phyloP scores from a whole-genome alignment of 495 filamentous ascomycete genomes.

The Xylaria telfairii region DNA sequence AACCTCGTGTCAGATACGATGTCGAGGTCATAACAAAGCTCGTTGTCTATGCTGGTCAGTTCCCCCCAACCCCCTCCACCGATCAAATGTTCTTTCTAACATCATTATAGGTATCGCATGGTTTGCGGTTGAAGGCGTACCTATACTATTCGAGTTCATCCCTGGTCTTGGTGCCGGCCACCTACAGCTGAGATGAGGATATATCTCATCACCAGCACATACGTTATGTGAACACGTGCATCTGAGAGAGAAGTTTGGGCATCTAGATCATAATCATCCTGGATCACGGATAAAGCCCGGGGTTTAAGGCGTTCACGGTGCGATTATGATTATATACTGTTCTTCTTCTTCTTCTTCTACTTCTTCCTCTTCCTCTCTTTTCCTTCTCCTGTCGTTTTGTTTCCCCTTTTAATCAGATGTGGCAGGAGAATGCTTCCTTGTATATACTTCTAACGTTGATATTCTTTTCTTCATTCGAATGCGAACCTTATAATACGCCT shows the following conservation, averaged over 20 bases:
- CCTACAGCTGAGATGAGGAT: slow-evolving; percentile 33
- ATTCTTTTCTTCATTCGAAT: background rate
- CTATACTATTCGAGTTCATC: slow-evolving; percentile 68
- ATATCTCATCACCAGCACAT: background rate
- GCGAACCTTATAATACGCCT: background rate
- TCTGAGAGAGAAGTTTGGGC: slow-evolving; percentile 12
- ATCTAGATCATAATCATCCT: slow-evolving; percentile 21
- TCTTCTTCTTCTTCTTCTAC: background rate
- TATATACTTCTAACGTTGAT: slow-evolving; percentile 19
- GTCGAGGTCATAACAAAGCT: slow-evolving; percentile 97
- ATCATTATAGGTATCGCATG: slow-evolving; percentile 66
- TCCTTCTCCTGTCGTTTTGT: background rate
- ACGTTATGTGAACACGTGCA: slow-evolving; percentile 23
- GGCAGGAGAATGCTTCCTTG: slow-evolving; percentile 15
- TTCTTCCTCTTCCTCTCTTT: no score
- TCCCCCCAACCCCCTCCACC: background rate
- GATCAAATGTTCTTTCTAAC: slow-evolving; percentile 16
- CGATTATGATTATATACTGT: slow-evolving; percentile 2
- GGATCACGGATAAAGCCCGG: slow-evolving; percentile 11
- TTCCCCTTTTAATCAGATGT: background rate
- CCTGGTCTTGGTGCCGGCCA: slow-evolving; percentile 59
- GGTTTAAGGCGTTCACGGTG: slow-evolving; percentile 25
- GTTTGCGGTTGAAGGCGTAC: slow-evolving; percentile 72
- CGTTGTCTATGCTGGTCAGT: slow-evolving; percentile 89
- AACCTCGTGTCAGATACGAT: slow-evolving; percentile 91